Percentiles rank a stretch among this genome's conserved stretches.
These are phyloP conservation scores for Talaromyces trachyspermus DNA, from an alignment of 495 filamentous ascomycete genomes.

Conservation along the genomic window DNA sequence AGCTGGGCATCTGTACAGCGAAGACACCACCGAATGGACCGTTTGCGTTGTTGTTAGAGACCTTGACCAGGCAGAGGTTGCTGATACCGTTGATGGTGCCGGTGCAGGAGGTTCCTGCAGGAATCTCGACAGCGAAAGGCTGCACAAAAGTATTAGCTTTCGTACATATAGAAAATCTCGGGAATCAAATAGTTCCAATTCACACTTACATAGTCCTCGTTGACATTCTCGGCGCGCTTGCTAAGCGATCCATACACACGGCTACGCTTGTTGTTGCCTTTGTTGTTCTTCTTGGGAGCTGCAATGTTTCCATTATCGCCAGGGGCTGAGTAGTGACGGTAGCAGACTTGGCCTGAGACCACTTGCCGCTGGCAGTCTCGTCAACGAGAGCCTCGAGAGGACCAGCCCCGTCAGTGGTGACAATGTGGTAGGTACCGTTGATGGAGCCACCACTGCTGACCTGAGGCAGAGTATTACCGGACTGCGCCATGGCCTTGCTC, in stretches of 20 bases:
- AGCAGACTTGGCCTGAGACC: slow-evolving; percentile 14
- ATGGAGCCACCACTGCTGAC: slow-evolving; percentile 24
- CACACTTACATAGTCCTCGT: slow-evolving; percentile 19
- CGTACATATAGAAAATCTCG: not conserved
- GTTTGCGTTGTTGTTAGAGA: slow-evolving; percentile 25
- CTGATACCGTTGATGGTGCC: slow-evolving; percentile 21
- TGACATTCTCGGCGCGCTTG: slow-evolving; percentile 27
- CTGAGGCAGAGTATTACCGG: slow-evolving; percentile 27
- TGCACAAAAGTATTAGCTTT: not conserved
- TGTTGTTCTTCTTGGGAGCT: too few species aligned
- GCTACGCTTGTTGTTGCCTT: not conserved
- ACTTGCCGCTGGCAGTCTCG: slow-evolving; percentile 25
- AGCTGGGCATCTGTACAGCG: slow-evolving; percentile 28
- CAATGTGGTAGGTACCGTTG: slow-evolving; percentile 28
- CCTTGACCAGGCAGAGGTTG: slow-evolving; percentile 31
- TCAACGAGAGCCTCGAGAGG: slow-evolving; percentile 30
- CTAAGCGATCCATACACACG: slow-evolving; percentile 10
- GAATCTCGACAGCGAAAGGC: slow-evolving; percentile 22
- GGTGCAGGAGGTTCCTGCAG: slow-evolving; percentile 24
- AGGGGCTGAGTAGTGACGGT: not conserved
- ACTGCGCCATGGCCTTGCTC: slow-evolving; percentile 22
- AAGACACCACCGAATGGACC: slow-evolving; percentile 34
- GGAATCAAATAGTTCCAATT: too few species aligned
- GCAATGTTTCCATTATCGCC: not conserved
- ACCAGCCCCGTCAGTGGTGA: slow-evolving; percentile 32